Evolutionary conservation across 257 asterid genomes (phyloP), one percentile per base, ranked within the genome.

Genomic region (Agastache rugosa): DNA sequence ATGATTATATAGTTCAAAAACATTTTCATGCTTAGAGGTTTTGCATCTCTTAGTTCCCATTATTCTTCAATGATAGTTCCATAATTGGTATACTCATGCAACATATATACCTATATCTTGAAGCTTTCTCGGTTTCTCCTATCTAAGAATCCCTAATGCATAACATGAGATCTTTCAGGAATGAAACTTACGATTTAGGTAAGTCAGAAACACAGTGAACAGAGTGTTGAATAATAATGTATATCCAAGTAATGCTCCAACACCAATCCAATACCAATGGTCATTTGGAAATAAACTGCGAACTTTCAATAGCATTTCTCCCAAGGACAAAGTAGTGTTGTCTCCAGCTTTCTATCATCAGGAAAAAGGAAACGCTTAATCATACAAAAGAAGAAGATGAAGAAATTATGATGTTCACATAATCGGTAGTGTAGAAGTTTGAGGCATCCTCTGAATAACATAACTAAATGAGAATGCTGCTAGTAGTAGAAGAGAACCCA

Each of bases 161-260:
- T 72, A 59, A 67, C 39, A 42, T 71, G 54, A 69, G 62, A 74
- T 70, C 69, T 76, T 62, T 27, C 25, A 68, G 45, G 73, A 69
- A 76, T 16, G 73, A 67, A 73, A 85, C 98, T 87, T 82, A 94
- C 98, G 93, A 70, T 94, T 91, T 27, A 94, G 92, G 81, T 75
- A 76, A 78, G 87, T 82, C 76, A 88, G 76, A 67, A 78, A 81
- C 67, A 81, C 59, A 48, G 87, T 86, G 83, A 86, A 86, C 65
- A 84, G 82, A 48, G 83, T 63, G 79, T 88, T 88, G 81, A 88
- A 81, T 41, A 88, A 56, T 29, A 88, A 31, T 50, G 89, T 80
- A 65, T 84, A 88, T 75, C 93, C 93, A 62, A 88, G 83, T 66
- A 88, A 81, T 78, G 91, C 93, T 50, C 88, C 91, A 55, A 84